These are phyloP conservation scores for Rhizoclosmatium globosum DNA, from an alignment of 192 early-diverging fungal genomes.

Conservation along the genomic window DNA sequence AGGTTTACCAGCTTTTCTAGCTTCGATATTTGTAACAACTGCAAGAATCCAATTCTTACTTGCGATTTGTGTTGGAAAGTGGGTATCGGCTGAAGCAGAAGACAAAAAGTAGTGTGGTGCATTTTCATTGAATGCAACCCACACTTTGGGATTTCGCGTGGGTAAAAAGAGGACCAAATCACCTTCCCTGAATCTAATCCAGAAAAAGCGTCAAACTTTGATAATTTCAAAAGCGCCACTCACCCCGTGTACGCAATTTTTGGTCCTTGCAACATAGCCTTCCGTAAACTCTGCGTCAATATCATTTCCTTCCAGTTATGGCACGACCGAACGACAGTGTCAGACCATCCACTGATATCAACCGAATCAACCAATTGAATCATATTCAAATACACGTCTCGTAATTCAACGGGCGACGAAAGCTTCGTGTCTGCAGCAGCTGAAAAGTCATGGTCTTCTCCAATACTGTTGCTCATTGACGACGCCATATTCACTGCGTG, in stretches of 20 bases:
- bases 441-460: not conserved
- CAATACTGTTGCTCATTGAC: slow-evolving; percentile 21
- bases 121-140: slow-evolving; percentile 61
- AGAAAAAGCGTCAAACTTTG: slow-evolving; percentile 7
- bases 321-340: slow-evolving; percentile 1
- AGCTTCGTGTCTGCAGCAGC: not conserved
- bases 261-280: not conserved
- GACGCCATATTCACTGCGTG: not conserved
- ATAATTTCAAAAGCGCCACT: not conserved
- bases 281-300: slow-evolving; percentile 11
- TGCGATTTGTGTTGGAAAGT: slow-evolving; percentile 47
- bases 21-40: slow-evolving; percentile 44
- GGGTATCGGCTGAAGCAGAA: slow-evolving; percentile 15
- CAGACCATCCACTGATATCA: slow-evolving; percentile 23
- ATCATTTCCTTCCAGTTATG: slow-evolving; percentile 11
- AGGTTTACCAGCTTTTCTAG: slow-evolving; percentile 18
- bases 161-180: slow-evolving; percentile 60
- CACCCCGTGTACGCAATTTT: slow-evolving; percentile 32
- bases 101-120: slow-evolving; percentile 56
- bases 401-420: not conserved
- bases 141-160: slow-evolving; percentile 54
- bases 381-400: slow-evolving; percentile 23
- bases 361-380: slow-evolving; percentile 29
- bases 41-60: slow-evolving; percentile 58
- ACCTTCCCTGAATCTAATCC: slow-evolving; percentile 47